phyloP scores from a whole-genome alignment of 2,329 filamentous ascomycete genomes.

The Claviceps paspali region DNA sequence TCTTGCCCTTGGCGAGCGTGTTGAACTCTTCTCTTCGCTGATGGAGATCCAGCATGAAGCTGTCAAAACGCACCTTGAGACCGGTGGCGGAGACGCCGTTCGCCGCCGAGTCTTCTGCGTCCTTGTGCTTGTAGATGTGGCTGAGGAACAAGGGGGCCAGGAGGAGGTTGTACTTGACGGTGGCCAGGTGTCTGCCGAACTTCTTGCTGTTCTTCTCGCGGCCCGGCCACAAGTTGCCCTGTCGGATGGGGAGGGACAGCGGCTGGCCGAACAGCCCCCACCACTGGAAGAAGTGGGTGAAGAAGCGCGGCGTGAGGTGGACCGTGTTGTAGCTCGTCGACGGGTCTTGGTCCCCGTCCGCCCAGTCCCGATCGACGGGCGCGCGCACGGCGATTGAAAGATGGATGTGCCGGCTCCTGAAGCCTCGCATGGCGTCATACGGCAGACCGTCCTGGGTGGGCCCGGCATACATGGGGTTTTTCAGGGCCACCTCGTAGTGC shows the following conservation, averaged over 20 bases:
- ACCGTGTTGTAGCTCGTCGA: constrained; percentile 93
- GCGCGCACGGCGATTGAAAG: constrained; percentile 84
- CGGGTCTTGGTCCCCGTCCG: constrained; percentile 54
- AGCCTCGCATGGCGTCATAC: constrained; percentile 94
- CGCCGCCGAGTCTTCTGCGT: constrained; percentile 71
- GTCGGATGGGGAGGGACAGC: constrained; percentile 86
- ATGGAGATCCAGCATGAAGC: constrained; percentile 93
- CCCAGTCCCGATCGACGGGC: constrained; percentile 77
- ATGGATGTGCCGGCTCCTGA: constrained; percentile 92
- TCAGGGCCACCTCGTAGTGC: constrained; percentile 82
- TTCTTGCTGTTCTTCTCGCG: constrained; percentile 97
- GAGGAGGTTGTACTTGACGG: constrained; percentile 92
- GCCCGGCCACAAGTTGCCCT: constrained; percentile 81
- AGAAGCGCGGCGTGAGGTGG: constrained; percentile 87
- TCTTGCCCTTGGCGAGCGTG: constrained; percentile 60
- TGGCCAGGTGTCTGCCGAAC: constrained; percentile 91
- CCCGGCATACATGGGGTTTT: constrained; percentile 61
- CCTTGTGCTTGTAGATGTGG: constrained; percentile 97
- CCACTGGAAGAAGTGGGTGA: constrained; percentile 97
- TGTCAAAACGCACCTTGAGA: constrained; percentile 90
- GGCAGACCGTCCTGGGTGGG: constrained; percentile 34
- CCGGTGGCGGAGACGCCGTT: constrained; percentile 76
- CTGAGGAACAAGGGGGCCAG: constrained; percentile 87
- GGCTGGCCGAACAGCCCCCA: constrained; percentile 93
- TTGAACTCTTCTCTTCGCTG: constrained; percentile 86